phyloP scores from a whole-genome alignment of 1,284 basidiomycete genomes.

The Malassezia dermatis region DNA sequence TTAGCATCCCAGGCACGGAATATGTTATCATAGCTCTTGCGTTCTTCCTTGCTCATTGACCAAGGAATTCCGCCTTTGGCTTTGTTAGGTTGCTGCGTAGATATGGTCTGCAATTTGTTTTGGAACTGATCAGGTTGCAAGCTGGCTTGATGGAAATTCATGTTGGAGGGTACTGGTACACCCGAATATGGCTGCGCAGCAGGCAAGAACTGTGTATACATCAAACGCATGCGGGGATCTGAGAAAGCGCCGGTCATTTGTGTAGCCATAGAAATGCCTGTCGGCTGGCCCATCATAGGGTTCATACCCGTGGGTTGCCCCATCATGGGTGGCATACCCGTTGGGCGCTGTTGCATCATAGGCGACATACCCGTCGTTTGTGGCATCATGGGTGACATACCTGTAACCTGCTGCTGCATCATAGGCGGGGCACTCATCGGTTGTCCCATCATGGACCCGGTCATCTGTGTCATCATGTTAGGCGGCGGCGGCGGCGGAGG shows the following conservation, averaged over 20 bases:
- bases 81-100: constrained; percentile 58
- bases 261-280: constrained; percentile 35
- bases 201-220: constrained; percentile 47
- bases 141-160: constrained; percentile 43
- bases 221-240: constrained; percentile 45
- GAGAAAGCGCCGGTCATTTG: constrained; percentile 46
- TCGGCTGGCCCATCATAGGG: constrained; percentile 15
- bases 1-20: constrained; percentile 89
- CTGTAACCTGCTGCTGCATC: constrained; percentile 12
- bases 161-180: constrained; percentile 35
- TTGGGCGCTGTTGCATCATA: constrained; percentile 5
- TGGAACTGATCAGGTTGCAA: constrained; percentile 46
- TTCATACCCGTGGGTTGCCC: constrained; percentile 32
- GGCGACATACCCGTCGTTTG: constrained; percentile 27
- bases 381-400: constrained; percentile 2
- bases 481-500: constrained; percentile 14
- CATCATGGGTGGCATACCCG: constrained; percentile 16
- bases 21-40: constrained; percentile 92
- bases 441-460: constrained; percentile 10
- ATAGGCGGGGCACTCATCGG: constrained; percentile 17
- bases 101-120: constrained; percentile 35
- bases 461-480: constrained; percentile 1
- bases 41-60: constrained; percentile 78
- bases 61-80: constrained; percentile 66
- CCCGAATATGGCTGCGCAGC: constrained; percentile 43